These are phyloP conservation scores for Pyrenophora graminea DNA, from an alignment of 2,329 filamentous ascomycete genomes.

Conservation along the genomic window DNA sequence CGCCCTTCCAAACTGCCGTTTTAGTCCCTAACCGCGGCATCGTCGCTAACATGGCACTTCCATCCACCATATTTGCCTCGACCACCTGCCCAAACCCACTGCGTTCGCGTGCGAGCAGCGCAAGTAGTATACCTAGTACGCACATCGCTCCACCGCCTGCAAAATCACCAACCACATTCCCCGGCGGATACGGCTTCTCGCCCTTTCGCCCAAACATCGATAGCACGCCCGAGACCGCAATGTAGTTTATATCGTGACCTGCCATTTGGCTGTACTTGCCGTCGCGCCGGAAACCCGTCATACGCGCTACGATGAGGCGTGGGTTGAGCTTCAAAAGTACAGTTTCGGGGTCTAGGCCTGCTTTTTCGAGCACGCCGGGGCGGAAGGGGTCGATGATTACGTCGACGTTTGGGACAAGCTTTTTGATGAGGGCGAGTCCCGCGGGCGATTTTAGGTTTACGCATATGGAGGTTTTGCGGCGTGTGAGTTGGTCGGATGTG, in stretches of 20 bases:
- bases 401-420: slow-evolving; percentile 68
- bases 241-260: slow-evolving; percentile 95
- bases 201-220: slow-evolving; percentile 72
- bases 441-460: slow-evolving; percentile 73
- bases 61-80: slow-evolving; percentile 97
- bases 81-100: slow-evolving; percentile 82
- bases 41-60: slow-evolving; percentile 74
- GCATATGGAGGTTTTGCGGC: slow-evolving; percentile 78
- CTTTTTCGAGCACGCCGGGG: slow-evolving; percentile 84
- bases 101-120: slow-evolving; percentile 67
- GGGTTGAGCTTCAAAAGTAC: slow-evolving; percentile 71
- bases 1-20: slow-evolving; percentile 63
- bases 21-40: slow-evolving; percentile 73
- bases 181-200: slow-evolving; percentile 75
- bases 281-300: slow-evolving; percentile 89
- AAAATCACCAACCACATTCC: slow-evolving; percentile 87
- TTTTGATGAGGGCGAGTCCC: slow-evolving; percentile 69
- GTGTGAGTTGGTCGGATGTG: slow-evolving; percentile 74
- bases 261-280: slow-evolving; percentile 87
- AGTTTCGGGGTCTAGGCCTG: slow-evolving; percentile 72
- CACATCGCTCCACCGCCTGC: slow-evolving; percentile 84
- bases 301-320: slow-evolving; percentile 76
- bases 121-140: slow-evolving; percentile 80
- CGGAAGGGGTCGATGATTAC: slow-evolving; percentile 92
- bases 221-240: slow-evolving; percentile 82